Conservation (phyloP, 164 flowering plant genomes). For the Taxillus chinensis region DNA sequence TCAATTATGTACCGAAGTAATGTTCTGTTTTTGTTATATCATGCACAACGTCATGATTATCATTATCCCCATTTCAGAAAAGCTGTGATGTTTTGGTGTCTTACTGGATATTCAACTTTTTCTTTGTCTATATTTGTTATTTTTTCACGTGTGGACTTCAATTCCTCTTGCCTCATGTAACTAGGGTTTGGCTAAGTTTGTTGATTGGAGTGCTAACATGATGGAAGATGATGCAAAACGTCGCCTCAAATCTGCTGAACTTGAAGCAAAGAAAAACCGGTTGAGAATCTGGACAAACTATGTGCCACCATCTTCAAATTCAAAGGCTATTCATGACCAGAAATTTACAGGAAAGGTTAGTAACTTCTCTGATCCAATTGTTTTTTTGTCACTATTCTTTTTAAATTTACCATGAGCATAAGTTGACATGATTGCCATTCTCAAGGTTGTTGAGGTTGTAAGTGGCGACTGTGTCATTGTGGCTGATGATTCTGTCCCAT, state of each 20-base stretch:
- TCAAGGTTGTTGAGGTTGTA: conserved; percentile 93
- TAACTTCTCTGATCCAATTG: background rate
- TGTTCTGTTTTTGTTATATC: too few species aligned
- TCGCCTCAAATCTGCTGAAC: conserved; percentile 69
- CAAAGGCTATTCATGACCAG: conserved; percentile 92
- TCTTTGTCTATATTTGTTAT: too few species aligned
- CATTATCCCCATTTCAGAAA: too few species aligned
- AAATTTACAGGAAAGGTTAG: conserved; percentile 86
- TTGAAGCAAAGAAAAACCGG: conserved; percentile 71
- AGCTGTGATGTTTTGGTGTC: too few species aligned
- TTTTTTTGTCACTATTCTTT: background rate
- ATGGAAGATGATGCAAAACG: conserved; percentile 87
- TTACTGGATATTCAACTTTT: too few species aligned
- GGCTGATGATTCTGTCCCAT: conserved; percentile 87
- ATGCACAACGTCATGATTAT: too few species aligned
- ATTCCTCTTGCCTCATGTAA: background rate
- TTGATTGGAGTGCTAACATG: conserved; percentile 97
- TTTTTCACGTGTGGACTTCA: background rate
- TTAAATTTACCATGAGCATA: too few species aligned
- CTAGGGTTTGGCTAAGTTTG: conserved; percentile 88
- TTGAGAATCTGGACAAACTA: conserved; percentile 80
- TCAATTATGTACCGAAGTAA: too few species aligned
- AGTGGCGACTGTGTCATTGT: conserved; percentile 94
- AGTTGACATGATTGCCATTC: background rate
- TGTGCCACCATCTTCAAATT: conserved; percentile 80